These are phyloP conservation scores for Cichorium intybus DNA, from an alignment of 140 eudicot genomes.

Conservation along the genomic window DNA sequence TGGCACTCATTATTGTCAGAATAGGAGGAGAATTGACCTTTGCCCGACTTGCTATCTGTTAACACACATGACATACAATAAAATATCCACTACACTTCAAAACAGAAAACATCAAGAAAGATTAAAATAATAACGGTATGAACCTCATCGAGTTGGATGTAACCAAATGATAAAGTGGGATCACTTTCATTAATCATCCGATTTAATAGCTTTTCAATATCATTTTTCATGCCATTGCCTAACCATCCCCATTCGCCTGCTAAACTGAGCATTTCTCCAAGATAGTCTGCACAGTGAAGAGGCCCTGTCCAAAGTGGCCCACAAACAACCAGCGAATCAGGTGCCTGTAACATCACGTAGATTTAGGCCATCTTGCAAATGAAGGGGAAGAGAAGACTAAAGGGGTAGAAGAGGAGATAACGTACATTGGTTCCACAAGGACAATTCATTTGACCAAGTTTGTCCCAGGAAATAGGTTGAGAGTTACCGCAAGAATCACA, in stretches of 20 bases:
- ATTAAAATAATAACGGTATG: neutral
- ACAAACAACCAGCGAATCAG: slow-evolving; percentile 58
- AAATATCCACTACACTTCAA: neutral
- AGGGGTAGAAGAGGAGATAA: neutral
- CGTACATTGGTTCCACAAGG: slow-evolving; percentile 63
- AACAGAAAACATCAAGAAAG: slow-evolving; percentile 22
- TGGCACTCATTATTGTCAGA: slow-evolving; percentile 37
- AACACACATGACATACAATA: slow-evolving; percentile 27
- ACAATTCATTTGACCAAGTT: slow-evolving; percentile 64
- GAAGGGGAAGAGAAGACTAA: too few relatives aligned
- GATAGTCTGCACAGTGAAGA: slow-evolving; percentile 61
- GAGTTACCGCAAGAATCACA: slow-evolving; percentile 76
- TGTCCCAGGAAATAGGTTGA: slow-evolving; percentile 53
- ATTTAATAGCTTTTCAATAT: slow-evolving; percentile 50
- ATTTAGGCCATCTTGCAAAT: slow-evolving; percentile 4
- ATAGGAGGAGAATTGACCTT: slow-evolving; percentile 80
- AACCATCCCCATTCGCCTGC: slow-evolving; percentile 94
- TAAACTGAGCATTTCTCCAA: slow-evolving; percentile 59
- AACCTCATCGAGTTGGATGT: slow-evolving; percentile 77
- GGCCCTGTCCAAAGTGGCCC: slow-evolving; percentile 99
- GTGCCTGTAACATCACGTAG: slow-evolving; percentile 45
- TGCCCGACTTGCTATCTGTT: slow-evolving; percentile 78
- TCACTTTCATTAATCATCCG: slow-evolving; percentile 90
- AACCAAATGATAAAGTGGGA: slow-evolving; percentile 73
- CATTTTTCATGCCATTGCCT: slow-evolving; percentile 42